Evolutionary conservation across 345 rosid species (phyloP).

Genomic region (Camelina laxa): DNA sequence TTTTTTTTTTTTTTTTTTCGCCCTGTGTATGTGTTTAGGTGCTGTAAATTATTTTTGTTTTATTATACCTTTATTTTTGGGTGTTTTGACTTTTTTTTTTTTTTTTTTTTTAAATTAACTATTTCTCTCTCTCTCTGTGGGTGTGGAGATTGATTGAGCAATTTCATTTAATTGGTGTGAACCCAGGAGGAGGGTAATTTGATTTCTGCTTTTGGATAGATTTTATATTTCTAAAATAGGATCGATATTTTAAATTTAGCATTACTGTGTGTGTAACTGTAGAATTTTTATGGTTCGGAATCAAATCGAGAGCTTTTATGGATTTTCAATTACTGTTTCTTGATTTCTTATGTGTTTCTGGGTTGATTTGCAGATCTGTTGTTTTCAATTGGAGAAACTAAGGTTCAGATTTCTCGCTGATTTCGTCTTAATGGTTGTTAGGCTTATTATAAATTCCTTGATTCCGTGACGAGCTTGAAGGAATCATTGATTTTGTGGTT

Average conservation of each 20-base stretch:
- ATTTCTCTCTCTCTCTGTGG: not conserved
- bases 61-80: not conserved
- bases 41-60: not conserved
- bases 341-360: slow-evolving; percentile 45
- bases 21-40: not conserved
- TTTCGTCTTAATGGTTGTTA: slow-evolving; percentile 47
- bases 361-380: slow-evolving; percentile 37
- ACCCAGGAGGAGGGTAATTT: too few relatives aligned
- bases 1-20: not conserved
- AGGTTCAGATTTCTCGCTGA: slow-evolving; percentile 41
- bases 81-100: slow-evolving; percentile 21
- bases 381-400: slow-evolving; percentile 37
- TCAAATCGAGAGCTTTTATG: slow-evolving; percentile 32
- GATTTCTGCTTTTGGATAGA: slow-evolving; percentile 27
- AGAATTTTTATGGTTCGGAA: slow-evolving; percentile 24
- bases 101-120: not conserved
- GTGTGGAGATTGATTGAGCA: not conserved
- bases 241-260: slow-evolving; percentile 9
- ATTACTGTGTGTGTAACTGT: slow-evolving; percentile 40
- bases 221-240: slow-evolving; percentile 10
- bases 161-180: not conserved
- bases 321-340: slow-evolving; percentile 15
- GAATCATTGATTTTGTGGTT: slow-evolving; percentile 40
- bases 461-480: slow-evolving; percentile 27
- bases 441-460: slow-evolving; percentile 35